Percentiles rank a stretch among this genome's conserved stretches.
phyloP scores from a whole-genome alignment of 2,329 filamentous ascomycete species.

The Calycina herbarum region DNA sequence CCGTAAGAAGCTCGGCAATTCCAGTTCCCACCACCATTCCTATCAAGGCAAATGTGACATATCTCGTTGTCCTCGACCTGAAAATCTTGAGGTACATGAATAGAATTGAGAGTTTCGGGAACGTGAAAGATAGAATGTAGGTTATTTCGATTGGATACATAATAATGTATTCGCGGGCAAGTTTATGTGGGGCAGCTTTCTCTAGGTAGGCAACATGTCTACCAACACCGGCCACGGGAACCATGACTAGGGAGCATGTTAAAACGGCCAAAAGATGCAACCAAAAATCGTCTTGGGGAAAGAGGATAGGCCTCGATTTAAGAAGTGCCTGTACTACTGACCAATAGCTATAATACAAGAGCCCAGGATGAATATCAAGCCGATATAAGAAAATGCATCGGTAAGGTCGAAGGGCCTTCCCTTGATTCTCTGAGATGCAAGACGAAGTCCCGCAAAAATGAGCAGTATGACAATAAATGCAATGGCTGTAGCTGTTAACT shows the following conservation, averaged over 20 bases:
- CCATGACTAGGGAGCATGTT: no score
- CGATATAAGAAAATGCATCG: neutral
- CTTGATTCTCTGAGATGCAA: neutral
- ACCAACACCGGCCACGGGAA: no score
- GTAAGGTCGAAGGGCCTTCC: neutral
- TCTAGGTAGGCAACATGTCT: no score
- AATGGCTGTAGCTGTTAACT: neutral
- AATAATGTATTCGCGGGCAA: conserved; percentile 3
- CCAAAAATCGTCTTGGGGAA: no score
- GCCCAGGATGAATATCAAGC: no score
- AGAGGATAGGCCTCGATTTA: no score
- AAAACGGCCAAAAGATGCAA: no score
- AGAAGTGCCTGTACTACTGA: no score
- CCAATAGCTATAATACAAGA: no score
- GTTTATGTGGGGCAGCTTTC: neutral
- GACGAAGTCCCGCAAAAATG: conserved; percentile 5
- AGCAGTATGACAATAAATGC: conserved; percentile 6
- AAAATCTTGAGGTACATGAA: conserved; percentile 7
- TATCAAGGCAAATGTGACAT: no score
- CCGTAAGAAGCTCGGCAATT: no score
- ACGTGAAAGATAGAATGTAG: conserved; percentile 8
- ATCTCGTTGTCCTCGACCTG: neutral
- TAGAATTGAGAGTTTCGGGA: conserved; percentile 7
- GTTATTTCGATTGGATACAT: conserved; percentile 6
- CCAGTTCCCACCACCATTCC: no score